A percentile compares a stretch with the other conserved stretches of the same genome.
phyloP scores from a whole-genome alignment of 2,329 filamentous ascomycete species.

The Ophiostoma sp. region DNA sequence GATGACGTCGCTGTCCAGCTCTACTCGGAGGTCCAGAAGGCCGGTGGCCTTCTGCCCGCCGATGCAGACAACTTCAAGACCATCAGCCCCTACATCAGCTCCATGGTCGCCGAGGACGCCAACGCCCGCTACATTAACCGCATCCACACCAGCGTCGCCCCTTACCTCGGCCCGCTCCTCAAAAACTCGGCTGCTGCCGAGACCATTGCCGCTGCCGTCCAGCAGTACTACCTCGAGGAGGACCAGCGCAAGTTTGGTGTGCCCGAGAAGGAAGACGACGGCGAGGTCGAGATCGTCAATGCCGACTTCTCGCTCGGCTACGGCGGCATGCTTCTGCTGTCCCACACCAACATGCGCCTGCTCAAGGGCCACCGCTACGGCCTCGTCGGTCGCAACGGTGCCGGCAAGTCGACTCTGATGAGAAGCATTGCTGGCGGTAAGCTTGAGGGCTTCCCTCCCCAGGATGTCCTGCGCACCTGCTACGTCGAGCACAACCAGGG shows the following conservation, averaged over 20 bases:
- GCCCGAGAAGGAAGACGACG: constrained; percentile 80
- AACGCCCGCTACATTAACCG: constrained; percentile 75
- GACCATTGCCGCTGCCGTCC: constrained; percentile 65
- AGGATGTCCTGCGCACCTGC: constrained; percentile 88
- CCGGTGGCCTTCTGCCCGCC: constrained; percentile 46
- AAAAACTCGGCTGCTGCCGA: constrained; percentile 54
- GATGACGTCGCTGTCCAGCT: constrained; percentile 72
- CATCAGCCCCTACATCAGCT: constrained; percentile 67
- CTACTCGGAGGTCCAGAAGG: constrained; percentile 68
- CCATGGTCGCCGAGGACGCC: constrained; percentile 82
- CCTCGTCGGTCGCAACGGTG: constrained; percentile 98
- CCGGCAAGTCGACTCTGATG: constrained; percentile 92
- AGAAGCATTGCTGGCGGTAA: constrained; percentile 94
- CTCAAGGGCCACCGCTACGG: constrained; percentile 92
- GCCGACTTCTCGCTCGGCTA: constrained; percentile 96
- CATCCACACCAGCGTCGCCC: constrained; percentile 61
- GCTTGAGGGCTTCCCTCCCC: constrained; percentile 90
- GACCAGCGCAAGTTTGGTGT: constrained; percentile 82
- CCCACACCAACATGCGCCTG: constrained; percentile 84
- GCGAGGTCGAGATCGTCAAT: constrained; percentile 94
- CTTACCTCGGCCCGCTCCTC: constrained; percentile 71
- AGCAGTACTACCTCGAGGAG: constrained; percentile 73
- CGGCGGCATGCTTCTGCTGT: constrained; percentile 92
- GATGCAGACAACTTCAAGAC: constrained; percentile 63
- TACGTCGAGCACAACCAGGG: constrained; percentile 99